phyloP scores from a whole-genome alignment of 805 yeast genomes.

The Metschnikowia cerradonensis region DNA sequence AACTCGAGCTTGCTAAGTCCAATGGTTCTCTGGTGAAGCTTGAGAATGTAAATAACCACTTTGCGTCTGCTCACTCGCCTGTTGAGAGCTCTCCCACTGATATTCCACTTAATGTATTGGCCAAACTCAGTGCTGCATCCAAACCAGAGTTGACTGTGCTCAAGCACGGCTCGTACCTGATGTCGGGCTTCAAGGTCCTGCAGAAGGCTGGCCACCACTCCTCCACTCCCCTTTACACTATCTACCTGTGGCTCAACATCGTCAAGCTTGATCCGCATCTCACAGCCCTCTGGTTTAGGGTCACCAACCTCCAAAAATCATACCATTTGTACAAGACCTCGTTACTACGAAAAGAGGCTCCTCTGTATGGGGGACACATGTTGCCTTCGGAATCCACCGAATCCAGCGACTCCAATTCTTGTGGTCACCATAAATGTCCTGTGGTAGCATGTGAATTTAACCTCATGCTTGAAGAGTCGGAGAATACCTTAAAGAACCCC shows the following conservation, averaged over 20 bases:
- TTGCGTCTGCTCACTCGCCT: neutral
- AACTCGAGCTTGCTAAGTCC: conserved; percentile 3
- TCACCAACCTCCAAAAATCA: conserved; percentile 37
- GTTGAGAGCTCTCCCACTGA: neutral
- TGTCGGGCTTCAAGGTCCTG: conserved; percentile 9
- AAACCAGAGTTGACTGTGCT: conserved; percentile 11
- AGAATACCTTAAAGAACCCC: neutral
- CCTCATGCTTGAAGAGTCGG: conserved; percentile 28
- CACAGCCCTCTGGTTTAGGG: conserved; percentile 38
- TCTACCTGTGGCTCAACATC: conserved; percentile 38
- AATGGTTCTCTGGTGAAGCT: neutral
- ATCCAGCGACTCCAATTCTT: conserved; percentile 13
- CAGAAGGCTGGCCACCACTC: neutral
- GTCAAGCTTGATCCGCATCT: conserved; percentile 38
- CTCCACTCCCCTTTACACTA: conserved; percentile 14
- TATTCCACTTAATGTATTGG: conserved; percentile 17
- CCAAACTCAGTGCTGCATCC: conserved; percentile 20
- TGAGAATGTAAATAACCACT: neutral
- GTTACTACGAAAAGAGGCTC: conserved; percentile 9
- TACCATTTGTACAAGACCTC: conserved; percentile 36
- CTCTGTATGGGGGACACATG: neutral
- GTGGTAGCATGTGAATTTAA: conserved; percentile 40
- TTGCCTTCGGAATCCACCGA: neutral
- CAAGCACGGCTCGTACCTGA: conserved; percentile 17
- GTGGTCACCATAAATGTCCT: conserved; percentile 29